Evolutionary conservation across 2,329 filamentous ascomycete genomes (phyloP), one percentile per base, ranked within the genome.

Genomic region (Diaporthe longicolla): DNA sequence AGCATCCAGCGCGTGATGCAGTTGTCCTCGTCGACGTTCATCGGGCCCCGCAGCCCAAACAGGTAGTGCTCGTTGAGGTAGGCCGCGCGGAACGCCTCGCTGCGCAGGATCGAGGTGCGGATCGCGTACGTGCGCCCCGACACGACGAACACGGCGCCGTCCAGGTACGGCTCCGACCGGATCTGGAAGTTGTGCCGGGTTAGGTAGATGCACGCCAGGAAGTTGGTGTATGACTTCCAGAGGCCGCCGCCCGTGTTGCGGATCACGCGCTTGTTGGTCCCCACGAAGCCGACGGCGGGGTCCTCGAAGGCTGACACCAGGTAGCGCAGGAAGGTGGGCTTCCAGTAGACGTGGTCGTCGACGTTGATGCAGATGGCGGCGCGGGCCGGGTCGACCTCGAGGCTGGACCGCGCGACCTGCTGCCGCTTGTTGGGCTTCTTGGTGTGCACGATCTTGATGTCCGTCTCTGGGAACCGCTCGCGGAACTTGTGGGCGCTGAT

Each of bases 111-210:
- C 0, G 78, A 37, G 0, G 89, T 86, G 17, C 89, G 87, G 72
- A 89, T 84, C 0, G 85, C 84, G 0, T 83, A 84, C 0, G 90
- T 91, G 7, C 89, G 85, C 0, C 89, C 89, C 0, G 89, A 90
- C 4, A 91, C 82, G 3, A 88, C 87, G 32, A 88, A 90, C n/a
- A 90, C 83, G 13, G 88, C 89, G 11, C 89, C 89, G 73, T 92
- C 90, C 13, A 92, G 81, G 9, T 86, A 82, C 75, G 88, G 89
- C 9, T 87, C 88, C 0, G 88, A 83, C 0, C 87, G 85, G 70
- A 89, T 88, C 78, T 92, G 90, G 79, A 88, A 92, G 78, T 91
- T 92, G 79, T 91, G 89, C 0, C 90, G 87, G 76, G 89, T 86
- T 0, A 93, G 85, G 78, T 92, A 92, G n/a, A 86, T 79, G 40